Evolutionary conservation across 495 filamentous ascomycete genomes (phyloP).

Genomic region (Pseudomonodictys pantanalensis): DNA sequence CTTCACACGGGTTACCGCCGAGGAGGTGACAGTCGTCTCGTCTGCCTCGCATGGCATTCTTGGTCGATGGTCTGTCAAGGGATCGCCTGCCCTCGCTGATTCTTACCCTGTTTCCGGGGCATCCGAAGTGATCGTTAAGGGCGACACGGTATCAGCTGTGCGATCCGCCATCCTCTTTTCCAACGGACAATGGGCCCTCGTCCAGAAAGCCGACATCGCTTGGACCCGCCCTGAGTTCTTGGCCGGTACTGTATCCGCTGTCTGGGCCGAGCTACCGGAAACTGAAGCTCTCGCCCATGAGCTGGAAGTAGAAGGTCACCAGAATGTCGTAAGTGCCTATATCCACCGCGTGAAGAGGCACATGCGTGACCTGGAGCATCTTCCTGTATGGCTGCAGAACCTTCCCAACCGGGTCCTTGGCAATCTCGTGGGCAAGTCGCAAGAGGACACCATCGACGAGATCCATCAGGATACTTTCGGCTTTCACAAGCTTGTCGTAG

Average conservation of each 20-base stretch:
- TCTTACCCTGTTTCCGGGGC: slow-evolving; percentile 60
- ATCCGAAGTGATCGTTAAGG: slow-evolving; percentile 75
- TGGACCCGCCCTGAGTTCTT: slow-evolving; percentile 85
- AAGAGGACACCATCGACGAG: slow-evolving; percentile 48
- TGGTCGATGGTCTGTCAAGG: slow-evolving; percentile 60
- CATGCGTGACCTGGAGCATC: slow-evolving; percentile 67
- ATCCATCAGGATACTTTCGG: slow-evolving; percentile 76
- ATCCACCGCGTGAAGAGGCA: slow-evolving; percentile 84
- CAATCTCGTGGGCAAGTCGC: slow-evolving; percentile 59
- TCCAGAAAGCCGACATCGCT: slow-evolving; percentile 73
- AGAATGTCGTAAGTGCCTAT: slow-evolving; percentile 74
- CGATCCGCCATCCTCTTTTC: slow-evolving; percentile 68
- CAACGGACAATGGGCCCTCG: slow-evolving; percentile 74
- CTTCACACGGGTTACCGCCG: slow-evolving; percentile 74
- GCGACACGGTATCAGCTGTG: slow-evolving; percentile 65
- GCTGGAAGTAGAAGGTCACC: slow-evolving; percentile 81
- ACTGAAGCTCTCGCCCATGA: slow-evolving; percentile 72
- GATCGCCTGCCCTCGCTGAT: slow-evolving; percentile 14
- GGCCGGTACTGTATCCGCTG: slow-evolving; percentile 68
- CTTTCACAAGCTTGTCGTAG: slow-evolving; percentile 74
- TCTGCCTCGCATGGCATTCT: slow-evolving; percentile 74
- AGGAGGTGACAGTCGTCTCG: slow-evolving; percentile 69
- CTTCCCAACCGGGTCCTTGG: slow-evolving; percentile 54
- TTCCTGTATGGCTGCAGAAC: slow-evolving; percentile 65
- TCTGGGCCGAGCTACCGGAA: slow-evolving; percentile 67